Evolutionary conservation across 768 basidiomycete species (phyloP), one percentile per base, ranked within the genome.

Genomic region (Cystofilobasidium bisporidii): DNA sequence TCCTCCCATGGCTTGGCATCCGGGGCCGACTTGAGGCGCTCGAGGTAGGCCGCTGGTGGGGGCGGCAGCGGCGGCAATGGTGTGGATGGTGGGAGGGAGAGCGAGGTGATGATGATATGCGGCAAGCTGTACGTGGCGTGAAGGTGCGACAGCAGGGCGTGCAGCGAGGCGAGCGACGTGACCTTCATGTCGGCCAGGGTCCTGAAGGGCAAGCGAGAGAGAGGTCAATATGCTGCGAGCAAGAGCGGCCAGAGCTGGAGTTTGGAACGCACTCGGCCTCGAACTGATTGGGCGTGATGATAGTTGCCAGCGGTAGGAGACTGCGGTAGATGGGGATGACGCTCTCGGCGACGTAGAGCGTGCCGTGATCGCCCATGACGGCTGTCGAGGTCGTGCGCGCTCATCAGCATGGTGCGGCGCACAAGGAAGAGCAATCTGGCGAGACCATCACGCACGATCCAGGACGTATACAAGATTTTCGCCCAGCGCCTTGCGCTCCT

Each of bases 231-330:
- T n/a, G n/a, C n/a, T n/a, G n/a, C n/a, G n/a, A n/a, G n/a, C n/a
- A n/a, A n/a, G n/a, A n/a, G n/a, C n/a, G n/a, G n/a, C n/a, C n/a
- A n/a, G n/a, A n/a, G n/a, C n/a, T n/a, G n/a, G n/a, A n/a, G 28
- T 38, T 56, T 6, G 53, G 30, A 3, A 48, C 86, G 76, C 75
- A 93, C 91, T 98, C 94, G 70, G 87, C 88, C 80, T 99, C 96
- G 72, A 92, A 99, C 84, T 92, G 96, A 75, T 99, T 99, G 0
- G 96, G 96, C 0, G 96, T 91, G 71, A 97, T 97, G 58, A 97
- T 85, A 0, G 89, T 89, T 3, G 96, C 87, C n/a, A 85, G 78
- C n/a, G 84, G 80, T 12, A 81, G 73, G 79, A 92, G 83, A 48
- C 81, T 79, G 56, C 85, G 84, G 79, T 99, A 98, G 45, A 90